Percentiles rank a stretch among this genome's conserved stretches.
Conservation (phyloP, 768 basidiomycete genomes). For the Suillus subalutaceus region DNA sequence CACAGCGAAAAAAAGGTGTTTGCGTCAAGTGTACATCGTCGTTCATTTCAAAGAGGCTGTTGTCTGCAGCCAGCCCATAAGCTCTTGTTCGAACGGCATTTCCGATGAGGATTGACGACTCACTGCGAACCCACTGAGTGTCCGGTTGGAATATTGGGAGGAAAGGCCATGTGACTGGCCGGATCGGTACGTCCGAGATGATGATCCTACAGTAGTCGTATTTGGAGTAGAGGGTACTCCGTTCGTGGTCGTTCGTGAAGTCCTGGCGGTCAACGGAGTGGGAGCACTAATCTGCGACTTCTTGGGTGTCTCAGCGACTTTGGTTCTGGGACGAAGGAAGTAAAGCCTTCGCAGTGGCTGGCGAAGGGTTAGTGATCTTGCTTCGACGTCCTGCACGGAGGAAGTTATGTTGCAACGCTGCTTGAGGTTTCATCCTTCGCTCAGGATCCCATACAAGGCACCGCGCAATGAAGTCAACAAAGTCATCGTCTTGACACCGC, state of each 20-base stretch:
- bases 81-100: conserved; percentile 38
- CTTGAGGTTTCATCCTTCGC: conserved; percentile 89
- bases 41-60: conserved; percentile 34
- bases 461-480: conserved; percentile 95
- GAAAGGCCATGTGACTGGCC: conserved; percentile 72
- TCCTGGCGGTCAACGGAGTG: conserved; percentile 82
- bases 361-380: conserved; percentile 47
- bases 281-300: conserved; percentile 90
- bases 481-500: conserved; percentile 91
- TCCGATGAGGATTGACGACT: conserved; percentile 42
- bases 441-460: conserved; percentile 99
- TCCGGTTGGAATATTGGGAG: conserved; percentile 76
- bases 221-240: conserved; percentile 64
- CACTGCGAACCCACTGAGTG: conserved; percentile 71
- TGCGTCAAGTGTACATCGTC: conserved; percentile 15
- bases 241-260: conserved; percentile 54
- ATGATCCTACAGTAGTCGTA: conserved; percentile 57
- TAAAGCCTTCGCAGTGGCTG: conserved; percentile 54
- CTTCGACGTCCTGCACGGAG: conserved; percentile 65
- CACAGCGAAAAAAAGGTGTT: conserved; percentile 10
- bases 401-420: conserved; percentile 91
- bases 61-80: conserved; percentile 41
- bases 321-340: conserved; percentile 58
- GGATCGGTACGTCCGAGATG: conserved; percentile 66
- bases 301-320: conserved; percentile 77